These are phyloP conservation scores for Sanghuangporus baumii DNA, from an alignment of 1,284 basidiomycete species.

Conservation along the genomic window DNA sequence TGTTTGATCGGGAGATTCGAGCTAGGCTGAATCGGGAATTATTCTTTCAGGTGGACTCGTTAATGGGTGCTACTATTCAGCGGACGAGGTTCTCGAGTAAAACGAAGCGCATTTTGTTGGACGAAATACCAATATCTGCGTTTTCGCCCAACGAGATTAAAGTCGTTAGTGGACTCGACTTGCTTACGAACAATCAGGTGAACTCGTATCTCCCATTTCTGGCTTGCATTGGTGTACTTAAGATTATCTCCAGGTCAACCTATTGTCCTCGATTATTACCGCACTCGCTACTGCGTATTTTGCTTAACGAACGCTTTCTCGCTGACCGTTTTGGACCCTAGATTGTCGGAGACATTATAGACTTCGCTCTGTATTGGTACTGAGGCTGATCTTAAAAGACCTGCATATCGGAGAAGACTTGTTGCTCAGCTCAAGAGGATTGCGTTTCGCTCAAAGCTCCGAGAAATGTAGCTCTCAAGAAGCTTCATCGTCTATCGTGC, in stretches of 20 bases:
- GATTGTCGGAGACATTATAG: background rate
- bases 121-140: conserved; percentile 35
- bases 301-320: conserved; percentile 16
- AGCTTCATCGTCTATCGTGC: too few relatives aligned
- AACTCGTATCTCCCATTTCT: conserved; percentile 17
- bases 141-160: conserved; percentile 33
- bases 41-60: conserved; percentile 60
- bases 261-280: conserved; percentile 37
- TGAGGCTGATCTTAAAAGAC: too few relatives aligned
- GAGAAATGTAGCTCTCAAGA: too few relatives aligned
- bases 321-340: background rate
- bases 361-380: background rate
- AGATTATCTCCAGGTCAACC: conserved; percentile 33
- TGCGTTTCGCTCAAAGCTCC: too few relatives aligned
- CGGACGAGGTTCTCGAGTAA: conserved; percentile 67
- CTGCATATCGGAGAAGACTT: too few relatives aligned
- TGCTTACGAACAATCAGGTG: conserved; percentile 82
- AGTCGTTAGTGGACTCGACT: conserved; percentile 63
- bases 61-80: conserved; percentile 87
- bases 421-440: too few relatives aligned
- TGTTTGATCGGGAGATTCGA: background rate
- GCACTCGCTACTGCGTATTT: conserved; percentile 33
- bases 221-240: background rate
- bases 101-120: conserved; percentile 64
- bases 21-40: background rate